Evolutionary conservation across 176 grass and related monocot genomes (phyloP).

Genomic region (Musa schizocarpa): DNA sequence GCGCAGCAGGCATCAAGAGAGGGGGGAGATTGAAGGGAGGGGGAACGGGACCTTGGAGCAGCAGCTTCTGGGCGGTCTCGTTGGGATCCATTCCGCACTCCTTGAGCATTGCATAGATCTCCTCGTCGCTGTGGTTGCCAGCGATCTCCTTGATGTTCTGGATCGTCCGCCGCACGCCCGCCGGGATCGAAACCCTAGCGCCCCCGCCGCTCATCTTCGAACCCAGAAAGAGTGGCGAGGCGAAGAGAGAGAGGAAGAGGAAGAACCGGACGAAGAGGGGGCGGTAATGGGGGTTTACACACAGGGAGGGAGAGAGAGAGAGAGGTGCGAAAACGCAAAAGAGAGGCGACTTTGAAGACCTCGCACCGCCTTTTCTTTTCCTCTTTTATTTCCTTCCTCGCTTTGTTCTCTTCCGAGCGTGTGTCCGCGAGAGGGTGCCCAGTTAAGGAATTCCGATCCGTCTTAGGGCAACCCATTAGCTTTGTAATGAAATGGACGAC

Average conservation of each 20-base stretch:
- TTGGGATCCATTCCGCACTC: constrained; percentile 98
- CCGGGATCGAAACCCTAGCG: constrained; percentile 39
- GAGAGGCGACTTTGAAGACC: background rate
- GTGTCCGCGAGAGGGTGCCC: too few relatives aligned
- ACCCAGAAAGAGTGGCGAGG: background rate
- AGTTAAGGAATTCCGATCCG: too few relatives aligned
- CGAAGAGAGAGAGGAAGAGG: background rate
- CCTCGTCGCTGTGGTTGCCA: constrained; percentile 73
- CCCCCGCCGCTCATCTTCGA: constrained; percentile 19
- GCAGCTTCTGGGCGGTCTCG: constrained; percentile 83
- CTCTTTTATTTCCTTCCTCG: background rate
- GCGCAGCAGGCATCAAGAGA: background rate
- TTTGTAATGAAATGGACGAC: too few relatives aligned
- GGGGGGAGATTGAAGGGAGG: background rate
- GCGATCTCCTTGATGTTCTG: constrained; percentile 90
- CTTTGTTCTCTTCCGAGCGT: too few relatives aligned
- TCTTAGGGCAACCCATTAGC: too few relatives aligned
- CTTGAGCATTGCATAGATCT: constrained; percentile 82
- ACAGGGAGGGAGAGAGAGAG: background rate
- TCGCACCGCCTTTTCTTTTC: background rate
- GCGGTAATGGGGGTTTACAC: background rate
- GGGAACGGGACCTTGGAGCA: constrained; percentile 50
- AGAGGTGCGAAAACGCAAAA: background rate
- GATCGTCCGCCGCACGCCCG: constrained; percentile 50
- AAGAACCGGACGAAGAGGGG: background rate